Base-by-base conservation (phyloP, 1,139 yeast species). In the Blastobotrys arbuscula region DNA sequence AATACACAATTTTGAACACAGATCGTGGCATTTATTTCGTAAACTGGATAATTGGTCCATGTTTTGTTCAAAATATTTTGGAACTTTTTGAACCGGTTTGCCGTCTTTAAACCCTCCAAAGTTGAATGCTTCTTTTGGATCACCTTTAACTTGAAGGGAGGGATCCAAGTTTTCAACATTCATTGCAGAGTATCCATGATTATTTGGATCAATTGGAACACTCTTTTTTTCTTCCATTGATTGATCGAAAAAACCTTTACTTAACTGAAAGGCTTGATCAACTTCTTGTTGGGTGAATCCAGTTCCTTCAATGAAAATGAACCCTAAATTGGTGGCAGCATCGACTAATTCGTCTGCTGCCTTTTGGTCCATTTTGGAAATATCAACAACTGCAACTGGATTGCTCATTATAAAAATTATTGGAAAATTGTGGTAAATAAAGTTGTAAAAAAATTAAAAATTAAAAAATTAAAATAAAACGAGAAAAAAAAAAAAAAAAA, bases 231-330 rank as follows among this genome's bases (percentile, higher is more conserved):
- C 75, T 2, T 69, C 75, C 2, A 55, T 50, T 0, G 86, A 80
- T 38, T 76, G 66, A 2, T 70, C 69, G 57, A 84, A 84, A 61
- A 79, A 84, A 20, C 71, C 63, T 51, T 72, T 68, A n/a, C 88
- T 78, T 45, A 80, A 55, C 10, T 60, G 64, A 58, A 84, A 84
- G 39, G 80, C 65, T 2, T 62, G 62, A 47, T 78, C 77, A 7
- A 84, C 83, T 53, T 82, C 89, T 4, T 67, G 64, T 50, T 75
- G 75, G 0, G 78, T 66, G 60, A 84, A 81, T 7, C 76, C 82
- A 54, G 84, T 87, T 8, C 92, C 90, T 57, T 83, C 86, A 6
- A 84, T 71, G 57, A 83, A 82, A 40, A 84, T 69, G 58, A 85
- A 84, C 0, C 95, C 94, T 53, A 82, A 83, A 0, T 78, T 67